phyloP scores from a whole-genome alignment of 2,329 filamentous ascomycete genomes.

The Ascochyta rabiei region DNA sequence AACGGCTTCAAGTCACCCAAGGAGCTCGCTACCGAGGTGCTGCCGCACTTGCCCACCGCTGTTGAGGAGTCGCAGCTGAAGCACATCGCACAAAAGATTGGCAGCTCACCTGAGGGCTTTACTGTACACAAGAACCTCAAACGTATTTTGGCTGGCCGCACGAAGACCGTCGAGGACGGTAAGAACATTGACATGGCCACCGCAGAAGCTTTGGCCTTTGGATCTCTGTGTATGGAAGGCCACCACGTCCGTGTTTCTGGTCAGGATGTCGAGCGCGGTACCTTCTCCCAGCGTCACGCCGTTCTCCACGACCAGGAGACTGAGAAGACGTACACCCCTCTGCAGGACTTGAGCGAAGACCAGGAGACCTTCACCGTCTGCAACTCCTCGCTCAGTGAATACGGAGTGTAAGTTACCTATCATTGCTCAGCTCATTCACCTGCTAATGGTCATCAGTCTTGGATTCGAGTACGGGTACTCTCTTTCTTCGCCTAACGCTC shows the following conservation, averaged over 20 bases:
- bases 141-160: slow-evolving; percentile 87
- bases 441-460: slow-evolving; percentile 61
- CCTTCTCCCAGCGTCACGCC: slow-evolving; percentile 96
- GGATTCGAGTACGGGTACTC: slow-evolving; percentile 99
- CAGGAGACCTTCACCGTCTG: slow-evolving; percentile 96
- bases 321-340: slow-evolving; percentile 89
- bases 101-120: slow-evolving; percentile 81
- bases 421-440: neutral
- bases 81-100: slow-evolving; percentile 82
- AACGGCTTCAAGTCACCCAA: slow-evolving; percentile 99
- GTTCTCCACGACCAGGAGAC: slow-evolving; percentile 98
- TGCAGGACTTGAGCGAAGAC: slow-evolving; percentile 86
- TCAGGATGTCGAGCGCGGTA: slow-evolving; percentile 99
- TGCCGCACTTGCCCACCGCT: slow-evolving; percentile 88
- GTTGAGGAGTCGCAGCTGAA: slow-evolving; percentile 75
- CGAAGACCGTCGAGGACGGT: slow-evolving; percentile 90
- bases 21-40: slow-evolving; percentile 90
- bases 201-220: slow-evolving; percentile 93
- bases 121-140: slow-evolving; percentile 93
- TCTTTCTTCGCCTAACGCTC: slow-evolving; percentile 90
- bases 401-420: slow-evolving; percentile 62
- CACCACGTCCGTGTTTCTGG: slow-evolving; percentile 97
- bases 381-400: slow-evolving; percentile 86
- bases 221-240: slow-evolving; percentile 86
- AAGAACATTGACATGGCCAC: slow-evolving; percentile 98